Conservation (phyloP, 2,329 filamentous ascomycete genomes). For the Scorias spongiosa region DNA sequence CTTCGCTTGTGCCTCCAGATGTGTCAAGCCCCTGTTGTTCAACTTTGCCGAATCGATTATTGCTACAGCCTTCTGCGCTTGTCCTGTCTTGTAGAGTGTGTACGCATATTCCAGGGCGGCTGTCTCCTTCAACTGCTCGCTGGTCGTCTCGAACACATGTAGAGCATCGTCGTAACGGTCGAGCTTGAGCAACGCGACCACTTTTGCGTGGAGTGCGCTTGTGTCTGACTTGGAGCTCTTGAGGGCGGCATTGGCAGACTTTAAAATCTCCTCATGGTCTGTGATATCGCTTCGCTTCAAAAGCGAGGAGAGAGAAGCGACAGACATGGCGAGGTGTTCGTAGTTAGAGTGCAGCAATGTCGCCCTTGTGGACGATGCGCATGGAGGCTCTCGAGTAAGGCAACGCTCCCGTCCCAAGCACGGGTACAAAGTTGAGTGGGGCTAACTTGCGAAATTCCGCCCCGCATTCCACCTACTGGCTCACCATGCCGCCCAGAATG, state of each 20-base stretch:
- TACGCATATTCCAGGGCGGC: constrained; percentile 61
- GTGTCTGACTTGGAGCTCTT: constrained; percentile 43
- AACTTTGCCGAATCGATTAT: constrained; percentile 24
- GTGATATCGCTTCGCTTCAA: constrained; percentile 43
- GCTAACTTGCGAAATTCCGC: background rate
- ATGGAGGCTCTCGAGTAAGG: too few species aligned
- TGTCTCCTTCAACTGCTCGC: constrained; percentile 42
- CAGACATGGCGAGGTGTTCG: constrained; percentile 19
- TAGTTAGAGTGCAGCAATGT: too few species aligned
- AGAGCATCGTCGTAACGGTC: constrained; percentile 70
- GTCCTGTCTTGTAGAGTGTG: constrained; percentile 67
- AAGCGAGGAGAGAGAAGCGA: constrained; percentile 36
- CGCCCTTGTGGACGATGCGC: too few species aligned
- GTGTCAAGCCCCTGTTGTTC: constrained; percentile 35
- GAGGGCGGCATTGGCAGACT: constrained; percentile 41
- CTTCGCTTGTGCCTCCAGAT: constrained; percentile 49
- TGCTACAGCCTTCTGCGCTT: constrained; percentile 47
- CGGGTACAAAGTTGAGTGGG: background rate
- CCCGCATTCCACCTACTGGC: background rate
- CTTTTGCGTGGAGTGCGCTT: constrained; percentile 52
- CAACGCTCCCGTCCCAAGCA: too few species aligned
- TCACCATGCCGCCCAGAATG: too few species aligned
- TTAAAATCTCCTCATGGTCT: constrained; percentile 62
- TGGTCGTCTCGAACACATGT: constrained; percentile 49
- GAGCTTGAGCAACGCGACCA: constrained; percentile 63